Conservation (phyloP, 2,329 filamentous ascomycete genomes). For the Sclerotinia trifoliorum region DNA sequence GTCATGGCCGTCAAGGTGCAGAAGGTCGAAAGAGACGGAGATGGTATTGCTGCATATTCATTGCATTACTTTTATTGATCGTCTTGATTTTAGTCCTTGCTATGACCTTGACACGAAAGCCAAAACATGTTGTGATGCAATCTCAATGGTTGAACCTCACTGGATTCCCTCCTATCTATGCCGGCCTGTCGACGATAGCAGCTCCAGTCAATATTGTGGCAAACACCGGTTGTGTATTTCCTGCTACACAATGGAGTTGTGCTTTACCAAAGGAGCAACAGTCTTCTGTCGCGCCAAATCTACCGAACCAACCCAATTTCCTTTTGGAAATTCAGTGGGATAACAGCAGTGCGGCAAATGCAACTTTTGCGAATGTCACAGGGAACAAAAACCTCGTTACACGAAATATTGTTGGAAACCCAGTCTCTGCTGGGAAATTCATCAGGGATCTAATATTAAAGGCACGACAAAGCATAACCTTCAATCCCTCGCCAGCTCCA, state of each 20-base stretch:
- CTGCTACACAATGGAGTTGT: constrained; percentile 81
- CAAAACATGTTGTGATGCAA: constrained; percentile 40
- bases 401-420: constrained; percentile 34
- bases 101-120: constrained; percentile 50
- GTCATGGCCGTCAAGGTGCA: constrained; percentile 61
- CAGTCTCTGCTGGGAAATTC: constrained; percentile 39
- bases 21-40: constrained; percentile 64
- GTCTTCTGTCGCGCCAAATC: constrained; percentile 59
- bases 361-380: constrained; percentile 45
- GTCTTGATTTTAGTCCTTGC: constrained; percentile 58
- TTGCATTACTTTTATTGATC: constrained; percentile 53
- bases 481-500: constrained; percentile 47
- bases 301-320: constrained; percentile 72
- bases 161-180: constrained; percentile 81
- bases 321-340: constrained; percentile 76
- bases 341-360: constrained; percentile 50
- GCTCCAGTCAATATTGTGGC: constrained; percentile 65
- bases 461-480: constrained; percentile 42
- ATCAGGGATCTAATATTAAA: constrained; percentile 36
- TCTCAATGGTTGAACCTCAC: constrained; percentile 80
- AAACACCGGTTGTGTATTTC: constrained; percentile 68
- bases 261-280: constrained; percentile 77
- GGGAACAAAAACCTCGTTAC: constrained; percentile 33
- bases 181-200: constrained; percentile 75
- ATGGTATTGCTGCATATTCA: constrained; percentile 55